These are phyloP conservation scores for Pseudocohnilembus persalinus DNA, from an alignment of 169 alveolate genomes.

Conservation along the genomic window DNA sequence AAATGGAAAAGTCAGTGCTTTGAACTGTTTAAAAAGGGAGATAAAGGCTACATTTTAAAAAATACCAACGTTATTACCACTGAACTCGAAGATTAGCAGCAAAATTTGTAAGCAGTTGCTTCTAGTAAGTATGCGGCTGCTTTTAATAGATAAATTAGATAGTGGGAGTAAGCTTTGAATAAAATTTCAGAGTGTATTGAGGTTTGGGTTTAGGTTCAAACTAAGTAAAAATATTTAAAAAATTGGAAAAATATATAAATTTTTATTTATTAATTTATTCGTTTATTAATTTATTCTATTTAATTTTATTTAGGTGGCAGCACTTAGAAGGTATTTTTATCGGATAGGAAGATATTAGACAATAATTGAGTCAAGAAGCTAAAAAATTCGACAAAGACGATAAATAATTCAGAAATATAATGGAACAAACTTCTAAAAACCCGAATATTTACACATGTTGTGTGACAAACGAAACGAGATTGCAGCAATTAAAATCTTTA, in stretches of 20 bases:
- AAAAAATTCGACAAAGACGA: slow-evolving; percentile 89
- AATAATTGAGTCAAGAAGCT: slow-evolving; percentile 93
- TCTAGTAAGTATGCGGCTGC: slow-evolving; percentile 88
- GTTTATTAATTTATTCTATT: too few species aligned
- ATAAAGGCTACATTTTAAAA: slow-evolving; percentile 81
- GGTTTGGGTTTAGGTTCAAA: slow-evolving; percentile 88
- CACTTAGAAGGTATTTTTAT: slow-evolving; percentile 93
- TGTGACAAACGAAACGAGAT: slow-evolving; percentile 82
- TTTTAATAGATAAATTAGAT: slow-evolving; percentile 83
- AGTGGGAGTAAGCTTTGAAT: slow-evolving; percentile 91
- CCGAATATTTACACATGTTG: slow-evolving; percentile 83
- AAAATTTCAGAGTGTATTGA: slow-evolving; percentile 90
- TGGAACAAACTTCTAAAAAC: slow-evolving; percentile 84
- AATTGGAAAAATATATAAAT: not conserved
- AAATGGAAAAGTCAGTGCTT: slow-evolving; percentile 87
- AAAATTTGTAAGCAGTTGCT: slow-evolving; percentile 88
- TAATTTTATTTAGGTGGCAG: too few species aligned
- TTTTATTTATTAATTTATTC: slow-evolving; percentile 31
- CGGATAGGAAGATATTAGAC: slow-evolving; percentile 92
- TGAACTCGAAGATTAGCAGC: slow-evolving; percentile 89
- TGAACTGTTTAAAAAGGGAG: slow-evolving; percentile 86
- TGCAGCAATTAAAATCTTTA: slow-evolving; percentile 82
- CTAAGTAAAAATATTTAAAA: too few species aligned
- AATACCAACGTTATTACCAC: slow-evolving; percentile 89
- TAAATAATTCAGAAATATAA: slow-evolving; percentile 83